Evolutionary conservation across 2,329 filamentous ascomycete species (phyloP).

Genomic region (Emericellopsis cladophorae): DNA sequence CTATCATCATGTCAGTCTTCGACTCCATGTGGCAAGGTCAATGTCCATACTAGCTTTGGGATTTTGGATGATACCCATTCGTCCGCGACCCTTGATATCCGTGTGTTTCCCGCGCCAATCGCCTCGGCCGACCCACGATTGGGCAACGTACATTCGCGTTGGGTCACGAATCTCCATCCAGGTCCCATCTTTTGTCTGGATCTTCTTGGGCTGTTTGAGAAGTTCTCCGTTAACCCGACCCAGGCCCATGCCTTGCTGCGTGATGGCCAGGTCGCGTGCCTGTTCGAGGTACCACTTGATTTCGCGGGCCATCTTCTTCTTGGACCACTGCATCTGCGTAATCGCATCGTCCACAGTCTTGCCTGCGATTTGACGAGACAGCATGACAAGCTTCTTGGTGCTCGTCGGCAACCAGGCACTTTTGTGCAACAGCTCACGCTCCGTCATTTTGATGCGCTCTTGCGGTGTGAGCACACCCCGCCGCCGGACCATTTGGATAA

Average conservation of each 20-base stretch:
- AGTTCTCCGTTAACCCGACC: slow-evolving; percentile 26
- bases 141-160: slow-evolving; percentile 76
- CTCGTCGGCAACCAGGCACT: slow-evolving; percentile 70
- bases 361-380: slow-evolving; percentile 80
- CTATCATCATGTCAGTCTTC: slow-evolving; percentile 28
- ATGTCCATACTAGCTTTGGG: slow-evolving; percentile 60
- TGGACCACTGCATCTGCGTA: slow-evolving; percentile 86
- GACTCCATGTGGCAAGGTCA: background rate
- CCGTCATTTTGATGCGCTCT: slow-evolving; percentile 54
- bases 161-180: slow-evolving; percentile 59
- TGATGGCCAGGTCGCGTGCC: slow-evolving; percentile 71
- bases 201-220: slow-evolving; percentile 30
- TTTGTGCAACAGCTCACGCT: slow-evolving; percentile 42
- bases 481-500: slow-evolving; percentile 61
- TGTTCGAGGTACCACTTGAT: slow-evolving; percentile 68
- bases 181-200: slow-evolving; percentile 64
- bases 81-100: slow-evolving; percentile 67
- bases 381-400: slow-evolving; percentile 78
- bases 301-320: slow-evolving; percentile 82
- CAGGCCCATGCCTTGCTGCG: slow-evolving; percentile 74
- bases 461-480: slow-evolving; percentile 40
- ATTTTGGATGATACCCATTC: slow-evolving; percentile 52
- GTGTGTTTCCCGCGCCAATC: slow-evolving; percentile 41
- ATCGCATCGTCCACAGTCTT: slow-evolving; percentile 93
- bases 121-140: slow-evolving; percentile 85